Base-by-base conservation (phyloP, 1,139 yeast species). In the Suhomyces atakaporum region DNA sequence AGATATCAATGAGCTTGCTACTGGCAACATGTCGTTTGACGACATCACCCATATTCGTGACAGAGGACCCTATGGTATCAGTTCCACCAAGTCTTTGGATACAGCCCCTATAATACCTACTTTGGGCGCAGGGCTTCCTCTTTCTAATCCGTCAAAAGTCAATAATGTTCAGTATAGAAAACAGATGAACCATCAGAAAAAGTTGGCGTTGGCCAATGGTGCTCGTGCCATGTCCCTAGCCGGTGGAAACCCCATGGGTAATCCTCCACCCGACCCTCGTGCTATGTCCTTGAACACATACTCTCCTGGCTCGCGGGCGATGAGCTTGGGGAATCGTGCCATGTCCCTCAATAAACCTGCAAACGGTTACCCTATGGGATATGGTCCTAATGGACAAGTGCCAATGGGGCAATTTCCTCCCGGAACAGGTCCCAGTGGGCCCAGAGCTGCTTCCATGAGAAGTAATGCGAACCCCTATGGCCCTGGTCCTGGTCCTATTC, bases 41-140 rank as follows among this genome's bases (percentile, higher is more conserved):
- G 90, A 84, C 50, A 66, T 84, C 9, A 63, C 78, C 21, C 82
- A 80, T 40, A 62, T 81, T 2, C 66, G 84, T 37, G 85, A 81
- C 46, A 68, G 80, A 28, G 88, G 87, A 4, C 77, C 71, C 14
- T 81, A 81, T 51, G 83, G 83, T 2, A 61, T 70, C 26, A 60
- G 63, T 27, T 54, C 62, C 7, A 53, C 62, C 12, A 56, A 58
- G 23, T 47, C 62, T 15, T 56, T 65, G 37, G 88, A 81, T 48
- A 73, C 89, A 0, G 73, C 87, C 0, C 90, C 92, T 4, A 78
- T 82, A 45, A 84, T 84, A 27, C 94, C 94, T 7, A 81, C 87
- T 0, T 39, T 84, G 9, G 68, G 72, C 0, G 40, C 50, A 8
- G 44, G 48, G 6, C 23, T 38, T n/a, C 38, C 20, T 18, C 34